Evolutionary conservation across 495 filamentous ascomycete species (phyloP), one percentile per base, ranked within the genome.

Genomic region (Glarea lozoyensis): DNA sequence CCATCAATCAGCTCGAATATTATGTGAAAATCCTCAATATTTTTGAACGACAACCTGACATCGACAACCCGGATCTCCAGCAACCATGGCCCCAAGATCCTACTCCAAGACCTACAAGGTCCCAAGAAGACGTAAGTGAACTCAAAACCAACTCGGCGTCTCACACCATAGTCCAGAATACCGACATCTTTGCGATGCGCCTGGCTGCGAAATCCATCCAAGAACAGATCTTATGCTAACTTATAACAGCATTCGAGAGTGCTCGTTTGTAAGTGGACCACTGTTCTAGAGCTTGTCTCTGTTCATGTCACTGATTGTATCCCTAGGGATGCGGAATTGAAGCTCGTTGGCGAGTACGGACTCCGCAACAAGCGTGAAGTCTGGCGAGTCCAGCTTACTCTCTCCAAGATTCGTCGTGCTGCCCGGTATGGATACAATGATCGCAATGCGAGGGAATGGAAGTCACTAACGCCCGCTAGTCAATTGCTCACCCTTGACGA

Each of bases 341-440:
- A 97, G 82, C 80, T 88, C 68, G 92, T 98, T 61, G 92, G 92
- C 69, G 92, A 97, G 76, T 98, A 89, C 74, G 92, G 92, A 67
- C 85, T 98, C 52, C 81, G 86, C 66, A 98, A 98, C 82, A 98
- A 98, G 88, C 90, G 92, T 72, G 92, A 98, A 77, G 93, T 98
- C 59, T 98, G 92, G 92, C 87, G 92, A 71, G 92, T 98, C 60
- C 82, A 86, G 80, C 85, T 97, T 68, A 95, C 89, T 50, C 87
- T 98, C 54, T 98, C 92, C 71, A 98, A 98, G 82, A 97, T 98
- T 61, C 89, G 92, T 86, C 93, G 92, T 93, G 92, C 92, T 81
- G 92, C 92, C 67, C 92, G 92, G 88, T 95, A 86, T 64, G 82
- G 31, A 37, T 57, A 46, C 37, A 15, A 23, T n/a, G n/a, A 35